Evolutionary conservation across 2,329 filamentous ascomycete species (phyloP).

Genomic region (Colletotrichum tamarilloi): DNA sequence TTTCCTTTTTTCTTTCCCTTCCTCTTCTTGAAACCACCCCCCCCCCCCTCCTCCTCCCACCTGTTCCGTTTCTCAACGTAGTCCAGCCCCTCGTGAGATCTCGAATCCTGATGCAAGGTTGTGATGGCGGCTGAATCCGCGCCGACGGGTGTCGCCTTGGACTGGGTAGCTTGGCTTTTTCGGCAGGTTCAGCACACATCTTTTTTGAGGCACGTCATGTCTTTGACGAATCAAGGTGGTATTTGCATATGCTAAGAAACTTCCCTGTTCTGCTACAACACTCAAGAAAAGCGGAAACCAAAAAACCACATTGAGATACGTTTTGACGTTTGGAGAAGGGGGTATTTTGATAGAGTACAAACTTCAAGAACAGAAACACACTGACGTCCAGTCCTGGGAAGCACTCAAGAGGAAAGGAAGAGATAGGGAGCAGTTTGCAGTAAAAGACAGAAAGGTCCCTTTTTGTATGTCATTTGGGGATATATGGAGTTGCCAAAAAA

Average conservation of each 20-base stretch:
- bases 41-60: neutral
- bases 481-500: neutral
- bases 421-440: neutral
- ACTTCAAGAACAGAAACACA: neutral
- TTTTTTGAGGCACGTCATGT: too few species aligned
- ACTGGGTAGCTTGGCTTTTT: too few species aligned
- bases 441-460: neutral
- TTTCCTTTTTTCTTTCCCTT: neutral
- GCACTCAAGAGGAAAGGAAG: neutral
- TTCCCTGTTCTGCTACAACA: too few species aligned
- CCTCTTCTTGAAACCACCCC: neutral
- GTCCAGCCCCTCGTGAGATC: neutral
- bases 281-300: neutral
- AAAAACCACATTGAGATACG: neutral
- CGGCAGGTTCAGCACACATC: too few species aligned
- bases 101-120: neutral
- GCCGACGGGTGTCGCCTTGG: too few species aligned
- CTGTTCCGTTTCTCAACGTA: neutral
- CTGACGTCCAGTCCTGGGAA: neutral
- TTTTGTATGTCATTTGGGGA: neutral
- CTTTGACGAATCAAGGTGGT: too few species aligned
- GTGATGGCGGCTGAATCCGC: neutral
- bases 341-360: neutral
- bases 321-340: neutral
- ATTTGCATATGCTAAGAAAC: too few species aligned